Base-by-base conservation (phyloP, 176 grass and related monocot species). In the Pontederia crassipes region DNA sequence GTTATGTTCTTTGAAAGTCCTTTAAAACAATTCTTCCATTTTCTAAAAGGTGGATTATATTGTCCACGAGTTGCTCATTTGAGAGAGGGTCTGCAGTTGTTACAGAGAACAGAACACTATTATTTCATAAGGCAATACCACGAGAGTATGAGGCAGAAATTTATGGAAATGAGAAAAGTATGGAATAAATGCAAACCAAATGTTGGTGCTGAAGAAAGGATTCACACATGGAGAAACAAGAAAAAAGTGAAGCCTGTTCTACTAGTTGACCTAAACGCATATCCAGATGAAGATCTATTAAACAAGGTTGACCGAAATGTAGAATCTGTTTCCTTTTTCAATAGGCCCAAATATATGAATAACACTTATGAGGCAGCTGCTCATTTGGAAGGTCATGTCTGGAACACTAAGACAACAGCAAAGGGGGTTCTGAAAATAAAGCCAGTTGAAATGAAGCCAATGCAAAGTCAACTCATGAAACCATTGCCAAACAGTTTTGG, bases 1-100 rank as follows among this genome's bases (percentile, higher is more conserved):
- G 51, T 49, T 65, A 67, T 90, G 81, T 90, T 68, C 74, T 96
- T 90, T 80, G 87, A 81, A 40, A 91, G 69, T 69, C 92, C 83
- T 12, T 46, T 82, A 49, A 45, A 51, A 56, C 70, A 58, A 2
- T 76, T 96, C 46, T 88, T 80, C 61, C 58, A 64, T 17, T 45
- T 58, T 60, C 67, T 96, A 70, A 96, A 64, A 0, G 67, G 83
- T 64, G 92, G 92, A 24, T 68, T 88, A 70, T 91, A 85, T 77
- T 88, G 83, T 64, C 83, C 78, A 47, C 69, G 80, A 61, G 87
- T 96, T 74, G 61, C 73, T 40, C 83, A 70, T 58, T 58, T 66
- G 66, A 88, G 87, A 70, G 81, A 88, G 75, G 49, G 66, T 49
- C 58, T 90, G 24, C 48, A 64, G 72, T 75, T 57, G 48, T 54